These are phyloP conservation scores for Kwoniella europaea DNA, from an alignment of 768 basidiomycete genomes.

Conservation along the genomic window DNA sequence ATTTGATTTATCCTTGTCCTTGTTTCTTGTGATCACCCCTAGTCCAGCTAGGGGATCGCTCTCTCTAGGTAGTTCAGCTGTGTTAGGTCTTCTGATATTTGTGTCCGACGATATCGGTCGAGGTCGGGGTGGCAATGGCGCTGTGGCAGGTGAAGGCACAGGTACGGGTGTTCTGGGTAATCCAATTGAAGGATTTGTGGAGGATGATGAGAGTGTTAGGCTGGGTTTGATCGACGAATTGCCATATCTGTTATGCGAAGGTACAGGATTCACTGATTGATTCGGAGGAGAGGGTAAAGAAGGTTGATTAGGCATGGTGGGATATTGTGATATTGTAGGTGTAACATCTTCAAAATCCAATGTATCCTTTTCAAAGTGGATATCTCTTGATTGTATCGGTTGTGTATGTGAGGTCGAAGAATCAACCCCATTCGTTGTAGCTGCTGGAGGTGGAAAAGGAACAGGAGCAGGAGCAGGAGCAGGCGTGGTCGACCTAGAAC, in stretches of 20 bases:
- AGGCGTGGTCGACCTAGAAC: conserved; percentile 29
- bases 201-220: conserved; percentile 9
- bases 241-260: background rate
- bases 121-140: conserved; percentile 10
- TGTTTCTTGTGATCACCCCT: conserved; percentile 11
- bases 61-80: background rate
- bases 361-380: background rate
- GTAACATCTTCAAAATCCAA: conserved; percentile 25
- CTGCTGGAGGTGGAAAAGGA: background rate
- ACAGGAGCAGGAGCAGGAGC: conserved; percentile 13
- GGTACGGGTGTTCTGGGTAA: conserved; percentile 11
- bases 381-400: too few species aligned
- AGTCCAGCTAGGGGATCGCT: conserved; percentile 29
- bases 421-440: too few species aligned
- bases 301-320: background rate
- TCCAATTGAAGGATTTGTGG: conserved; percentile 5
- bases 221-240: conserved; percentile 4
- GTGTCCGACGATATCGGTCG: background rate
- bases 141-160: conserved; percentile 7
- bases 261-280: background rate
- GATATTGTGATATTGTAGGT: conserved; percentile 16
- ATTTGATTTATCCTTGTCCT: conserved; percentile 3
- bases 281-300: conserved; percentile 3
- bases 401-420: too few species aligned
- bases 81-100: too few species aligned